Base-by-base conservation (phyloP, 192 early-diverging fungal species). In the Allomyces macrogynus region DNA sequence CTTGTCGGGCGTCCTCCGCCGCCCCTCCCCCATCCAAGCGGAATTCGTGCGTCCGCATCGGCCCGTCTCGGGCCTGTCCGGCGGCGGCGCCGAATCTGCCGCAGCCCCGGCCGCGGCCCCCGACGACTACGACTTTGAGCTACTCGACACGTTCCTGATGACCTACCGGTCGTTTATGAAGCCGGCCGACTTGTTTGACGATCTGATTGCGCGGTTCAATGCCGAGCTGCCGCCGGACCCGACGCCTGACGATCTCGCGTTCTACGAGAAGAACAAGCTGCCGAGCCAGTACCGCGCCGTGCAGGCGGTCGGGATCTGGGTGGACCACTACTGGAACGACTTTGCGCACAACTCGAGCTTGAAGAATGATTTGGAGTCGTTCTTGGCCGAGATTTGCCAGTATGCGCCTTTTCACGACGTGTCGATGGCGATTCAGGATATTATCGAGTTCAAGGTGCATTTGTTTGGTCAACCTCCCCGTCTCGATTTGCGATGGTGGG, bases 221-320 rank as follows among this genome's bases (percentile, higher is more conserved):
- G 70, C 68, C 54, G 74, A 73, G 61, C 66, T 69, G 16, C 76
- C 75, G 10, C 70, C 20, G 5, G 67, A 76, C 61, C 74, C 78
- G 23, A 68, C 74, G 18, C 64, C 67, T 1, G 78, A 77, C 44
- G 80, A 82, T 40, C 57, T 77, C 10, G 73, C 70, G 23, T 81
- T 69, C 61, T 82, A 74, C 66, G 66, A 69, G 4, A 69, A 67
- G 26, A 76, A 74, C 69, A 78, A 76, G 64, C 49, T 72, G 12
- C 76, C 78, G 24, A 78, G 71, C 9, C 81, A 83, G 24, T 25
- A n/a, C 60, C 79, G 81, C 57, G 80, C 81, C n/a, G 49, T 82
- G 7, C 44, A 60, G 9, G 64, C 71, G 10, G 62, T 80, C 24
- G 71, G 70, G 24, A 70, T 70, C 66, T 83, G 81, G 81, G 75